Evolutionary conservation across 2,329 filamentous ascomycete species (phyloP).

Genomic region (Aspergillus fischeri): DNA sequence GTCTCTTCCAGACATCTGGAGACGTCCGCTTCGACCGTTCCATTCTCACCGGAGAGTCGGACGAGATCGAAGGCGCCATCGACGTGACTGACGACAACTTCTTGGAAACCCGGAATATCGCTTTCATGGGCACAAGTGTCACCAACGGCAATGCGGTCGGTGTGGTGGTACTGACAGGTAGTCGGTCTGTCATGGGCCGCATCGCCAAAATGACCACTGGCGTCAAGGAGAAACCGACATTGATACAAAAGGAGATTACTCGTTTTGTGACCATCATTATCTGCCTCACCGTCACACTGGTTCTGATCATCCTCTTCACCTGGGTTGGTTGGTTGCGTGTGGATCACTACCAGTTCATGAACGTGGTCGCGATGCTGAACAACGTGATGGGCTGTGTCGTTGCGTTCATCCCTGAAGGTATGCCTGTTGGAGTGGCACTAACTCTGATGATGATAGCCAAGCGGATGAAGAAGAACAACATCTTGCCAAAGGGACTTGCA

Average conservation of each 20-base stretch:
- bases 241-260: slow-evolving; percentile 67
- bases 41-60: slow-evolving; percentile 69
- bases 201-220: slow-evolving; percentile 70
- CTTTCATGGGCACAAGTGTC: slow-evolving; percentile 73
- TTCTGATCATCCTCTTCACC: slow-evolving; percentile 46
- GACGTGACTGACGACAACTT: slow-evolving; percentile 68
- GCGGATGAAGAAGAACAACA: slow-evolving; percentile 70
- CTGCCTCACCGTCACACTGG: slow-evolving; percentile 62
- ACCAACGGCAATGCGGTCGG: slow-evolving; percentile 65
- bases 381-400: slow-evolving; percentile 69
- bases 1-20: slow-evolving; percentile 64
- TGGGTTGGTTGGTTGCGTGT: slow-evolving; percentile 66
- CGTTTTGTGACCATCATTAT: slow-evolving; percentile 71
- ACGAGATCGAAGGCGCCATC: slow-evolving; percentile 61
- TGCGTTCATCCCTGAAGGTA: slow-evolving; percentile 73
- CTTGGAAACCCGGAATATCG: slow-evolving; percentile 72
- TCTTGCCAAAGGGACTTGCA: slow-evolving; percentile 74
- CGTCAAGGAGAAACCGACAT: slow-evolving; percentile 64
- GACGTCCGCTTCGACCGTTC: slow-evolving; percentile 72
- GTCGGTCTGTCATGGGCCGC: slow-evolving; percentile 69
- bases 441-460: slow-evolving; percentile 73
- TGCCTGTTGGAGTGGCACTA: slow-evolving; percentile 66
- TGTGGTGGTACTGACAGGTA: slow-evolving; percentile 67
- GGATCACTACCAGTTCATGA: slow-evolving; percentile 65
- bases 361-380: slow-evolving; percentile 67